Evolutionary conservation across 208 protist genomes (phyloP), one percentile per base, ranked within the genome.

Genomic region (Phytomonas sp.): DNA sequence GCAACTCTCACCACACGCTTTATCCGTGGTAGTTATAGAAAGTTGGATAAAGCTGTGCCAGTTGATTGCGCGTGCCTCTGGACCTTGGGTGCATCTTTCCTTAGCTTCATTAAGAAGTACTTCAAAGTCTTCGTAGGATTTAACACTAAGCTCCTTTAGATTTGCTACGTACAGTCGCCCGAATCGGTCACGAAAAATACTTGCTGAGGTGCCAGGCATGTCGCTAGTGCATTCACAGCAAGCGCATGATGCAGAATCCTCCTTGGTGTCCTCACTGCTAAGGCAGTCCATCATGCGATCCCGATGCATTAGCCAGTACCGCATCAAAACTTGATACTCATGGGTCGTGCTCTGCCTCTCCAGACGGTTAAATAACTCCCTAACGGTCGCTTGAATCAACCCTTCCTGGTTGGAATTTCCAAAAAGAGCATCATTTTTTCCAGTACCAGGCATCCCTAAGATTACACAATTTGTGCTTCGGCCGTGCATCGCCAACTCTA

Each of bases 31-130:
- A 26, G 75, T 85, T 61, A 97, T 78, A 53, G 75, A 84, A 31
- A 97, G 72, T 64, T 95, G 84, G 61, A 93, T 70, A 65, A 97
- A 97, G 51, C 87, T 88, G 70, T 97, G 92, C 90, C 92, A 97
- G 66, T 88, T 82, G 17, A 80, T 76, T 66, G 74, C 68, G 37
- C 88, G 76, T 43, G 82, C 72, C 30, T 81, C 76, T 13, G 79
- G 79, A 40, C 85, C 83, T 61, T 74, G 56, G 37, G 94, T 85
- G 62, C 84, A 79, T 2, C 70, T 65, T 32, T 68, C 30, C 66
- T 89, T 94, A 17, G 88, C 89, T 29, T 71, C 53, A 60, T 82
- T 86, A 53, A 97, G 72, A 26, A 80, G 82, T 6, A 36, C 60
- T 72, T 91, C 81, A 76, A 97, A 94, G 9, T 83, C 80, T 17